These are phyloP conservation scores for Schizosaccharomyces lindneri DNA, from an alignment of 805 yeast species.

Conservation along the genomic window DNA sequence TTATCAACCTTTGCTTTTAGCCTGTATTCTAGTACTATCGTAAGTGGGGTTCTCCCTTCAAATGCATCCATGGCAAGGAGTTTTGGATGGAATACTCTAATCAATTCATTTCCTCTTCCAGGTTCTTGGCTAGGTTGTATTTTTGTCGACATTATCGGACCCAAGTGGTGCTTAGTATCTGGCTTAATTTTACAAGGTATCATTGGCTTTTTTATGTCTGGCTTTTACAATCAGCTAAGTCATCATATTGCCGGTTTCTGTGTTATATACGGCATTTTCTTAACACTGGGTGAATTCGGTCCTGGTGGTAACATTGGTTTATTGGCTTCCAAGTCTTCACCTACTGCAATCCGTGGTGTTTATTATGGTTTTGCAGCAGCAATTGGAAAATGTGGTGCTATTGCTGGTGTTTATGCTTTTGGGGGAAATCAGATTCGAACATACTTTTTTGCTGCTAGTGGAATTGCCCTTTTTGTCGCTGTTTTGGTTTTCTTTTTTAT, in stretches of 20 bases:
- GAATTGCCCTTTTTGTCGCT: not conserved
- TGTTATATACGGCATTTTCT: conserved; percentile 69
- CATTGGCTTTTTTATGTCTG: conserved; percentile 68
- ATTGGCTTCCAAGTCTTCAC: conserved; percentile 62
- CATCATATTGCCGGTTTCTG: conserved; percentile 51
- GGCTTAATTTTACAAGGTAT: conserved; percentile 56
- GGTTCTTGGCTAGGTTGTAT: conserved; percentile 77
- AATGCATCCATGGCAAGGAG: conserved; percentile 40
- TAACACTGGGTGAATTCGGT: conserved; percentile 66
- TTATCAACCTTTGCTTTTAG: conserved; percentile 74
- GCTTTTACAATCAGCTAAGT: conserved; percentile 28
- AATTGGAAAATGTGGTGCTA: conserved; percentile 75
- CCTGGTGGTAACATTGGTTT: conserved; percentile 84
- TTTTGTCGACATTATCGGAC: conserved; percentile 73
- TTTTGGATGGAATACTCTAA: conserved; percentile 81
- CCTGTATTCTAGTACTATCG: conserved; percentile 51
- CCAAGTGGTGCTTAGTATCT: conserved; percentile 44
- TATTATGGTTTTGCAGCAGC: conserved; percentile 85
- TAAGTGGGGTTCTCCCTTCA: conserved; percentile 30
- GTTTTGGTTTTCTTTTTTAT: conserved; percentile 36
- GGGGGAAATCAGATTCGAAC: conserved; percentile 10
- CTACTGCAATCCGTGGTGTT: conserved; percentile 74
- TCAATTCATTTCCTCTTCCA: conserved; percentile 70
- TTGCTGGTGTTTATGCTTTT: conserved; percentile 68
- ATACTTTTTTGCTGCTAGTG: not conserved